Percentiles rank a stretch among this genome's conserved stretches.
These are phyloP conservation scores for Colletotrichum filicis DNA, from an alignment of 2,329 filamentous ascomycete species.

Conservation along the genomic window DNA sequence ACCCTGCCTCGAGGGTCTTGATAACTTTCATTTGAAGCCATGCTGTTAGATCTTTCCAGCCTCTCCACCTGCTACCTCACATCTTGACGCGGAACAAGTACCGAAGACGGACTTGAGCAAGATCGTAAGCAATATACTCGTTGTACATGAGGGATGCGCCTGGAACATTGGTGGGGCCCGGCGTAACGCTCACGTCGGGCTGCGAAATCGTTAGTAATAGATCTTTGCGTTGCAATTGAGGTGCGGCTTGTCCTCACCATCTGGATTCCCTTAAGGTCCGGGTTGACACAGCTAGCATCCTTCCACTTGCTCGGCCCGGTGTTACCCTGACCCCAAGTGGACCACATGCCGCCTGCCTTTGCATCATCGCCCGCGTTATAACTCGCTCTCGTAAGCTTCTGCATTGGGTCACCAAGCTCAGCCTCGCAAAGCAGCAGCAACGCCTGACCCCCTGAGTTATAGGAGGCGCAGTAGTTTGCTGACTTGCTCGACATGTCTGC, in stretches of 20 bases:
- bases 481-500: constrained; percentile 88
- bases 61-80: constrained; percentile 34
- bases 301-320: constrained; percentile 78
- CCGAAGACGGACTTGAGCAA: constrained; percentile 75
- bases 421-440: constrained; percentile 87
- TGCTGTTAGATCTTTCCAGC: not conserved
- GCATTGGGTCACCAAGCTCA: constrained; percentile 78
- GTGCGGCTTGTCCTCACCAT: constrained; percentile 64
- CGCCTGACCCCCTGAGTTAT: constrained; percentile 73
- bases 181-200: constrained; percentile 60
- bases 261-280: constrained; percentile 71
- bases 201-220: constrained; percentile 39
- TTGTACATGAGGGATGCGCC: constrained; percentile 71
- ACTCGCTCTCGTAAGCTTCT: constrained; percentile 66
- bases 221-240: not conserved
- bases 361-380: constrained; percentile 74
- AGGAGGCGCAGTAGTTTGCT: constrained; percentile 77
- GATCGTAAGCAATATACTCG: constrained; percentile 79
- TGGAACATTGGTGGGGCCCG: constrained; percentile 58
- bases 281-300: constrained; percentile 75
- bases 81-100: constrained; percentile 75
- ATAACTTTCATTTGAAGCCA: not conserved
- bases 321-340: constrained; percentile 77
- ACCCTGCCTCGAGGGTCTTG: not conserved
- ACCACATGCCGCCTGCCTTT: constrained; percentile 66